phyloP scores from a whole-genome alignment of 306 rosid species.

The Cicer pinnatifidum region DNA sequence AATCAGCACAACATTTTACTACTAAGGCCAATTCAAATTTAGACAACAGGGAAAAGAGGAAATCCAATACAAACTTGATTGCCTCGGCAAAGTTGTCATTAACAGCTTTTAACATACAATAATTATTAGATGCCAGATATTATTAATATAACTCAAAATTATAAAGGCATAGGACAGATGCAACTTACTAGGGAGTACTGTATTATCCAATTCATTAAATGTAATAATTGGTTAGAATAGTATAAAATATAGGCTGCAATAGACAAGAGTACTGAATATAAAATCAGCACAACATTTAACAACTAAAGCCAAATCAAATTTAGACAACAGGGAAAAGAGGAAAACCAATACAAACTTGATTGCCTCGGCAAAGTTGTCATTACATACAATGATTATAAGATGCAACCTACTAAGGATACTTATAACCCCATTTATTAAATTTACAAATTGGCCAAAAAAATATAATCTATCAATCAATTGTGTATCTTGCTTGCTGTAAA shows the following conservation, averaged over 20 bases:
- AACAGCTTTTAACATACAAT: neutral
- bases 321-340: conserved; percentile 85
- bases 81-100: conserved; percentile 75
- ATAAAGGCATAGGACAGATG: neutral
- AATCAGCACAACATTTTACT: conserved; percentile 36
- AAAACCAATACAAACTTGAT: conserved; percentile 45
- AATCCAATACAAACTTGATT: conserved; percentile 44
- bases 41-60: conserved; percentile 82
- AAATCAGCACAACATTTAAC: conserved; percentile 36
- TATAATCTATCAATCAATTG: too few relatives aligned
- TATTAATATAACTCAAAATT: neutral
- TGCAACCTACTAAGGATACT: neutral
- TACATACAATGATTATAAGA: neutral
- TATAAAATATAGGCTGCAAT: conserved; percentile 30
- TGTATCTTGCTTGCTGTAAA: too few relatives aligned
- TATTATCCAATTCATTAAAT: neutral
- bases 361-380: conserved; percentile 75
- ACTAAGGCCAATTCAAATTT: conserved; percentile 44
- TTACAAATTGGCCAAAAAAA: too few relatives aligned
- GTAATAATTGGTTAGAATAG: neutral
- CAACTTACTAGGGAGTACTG: neutral
- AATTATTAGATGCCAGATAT: neutral
- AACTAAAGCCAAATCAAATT: conserved; percentile 41
- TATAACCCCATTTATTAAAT: too few relatives aligned
- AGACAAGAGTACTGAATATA: conserved; percentile 31